Percentiles rank a stretch among this genome's conserved stretches.
These are phyloP conservation scores for Globomyces pollinis-pini DNA, from an alignment of 192 early-diverging fungal species.

Conservation along the genomic window DNA sequence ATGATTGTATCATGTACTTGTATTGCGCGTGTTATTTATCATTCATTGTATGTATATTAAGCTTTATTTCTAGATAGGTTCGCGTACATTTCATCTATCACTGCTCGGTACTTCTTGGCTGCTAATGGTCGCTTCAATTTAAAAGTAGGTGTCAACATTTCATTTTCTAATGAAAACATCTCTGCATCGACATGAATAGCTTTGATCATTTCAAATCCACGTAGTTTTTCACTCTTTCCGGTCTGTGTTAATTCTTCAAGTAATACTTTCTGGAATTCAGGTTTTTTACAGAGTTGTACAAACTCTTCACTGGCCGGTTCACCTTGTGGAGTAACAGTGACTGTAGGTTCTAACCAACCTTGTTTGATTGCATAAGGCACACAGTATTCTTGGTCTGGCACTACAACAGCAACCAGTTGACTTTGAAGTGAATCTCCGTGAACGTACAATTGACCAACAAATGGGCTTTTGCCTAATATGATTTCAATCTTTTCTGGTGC, in stretches of 20 bases:
- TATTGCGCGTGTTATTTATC: too few species aligned
- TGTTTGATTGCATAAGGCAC: conserved; percentile 53
- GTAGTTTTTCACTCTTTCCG: conserved; percentile 66
- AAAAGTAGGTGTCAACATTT: conserved; percentile 84
- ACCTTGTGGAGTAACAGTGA: too few species aligned
- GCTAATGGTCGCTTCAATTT: conserved; percentile 57
- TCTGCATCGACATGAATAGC: conserved; percentile 17
- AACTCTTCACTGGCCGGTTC: conserved; percentile 54
- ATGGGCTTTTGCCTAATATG: conserved; percentile 42
- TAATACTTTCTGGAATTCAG: conserved; percentile 48
- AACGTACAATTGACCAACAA: conserved; percentile 67
- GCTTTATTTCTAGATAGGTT: too few species aligned
- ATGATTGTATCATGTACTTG: too few species aligned
- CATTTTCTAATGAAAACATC: conserved; percentile 66
- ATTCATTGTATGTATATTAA: too few species aligned
- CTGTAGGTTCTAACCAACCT: conserved; percentile 19
- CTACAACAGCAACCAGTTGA: conserved; percentile 64
- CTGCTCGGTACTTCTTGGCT: neutral
- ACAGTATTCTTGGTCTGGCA: conserved; percentile 57
- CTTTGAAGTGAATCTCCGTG: conserved; percentile 72
- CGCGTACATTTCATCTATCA: neutral
- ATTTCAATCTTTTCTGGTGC: conserved; percentile 81
- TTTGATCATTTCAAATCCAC: conserved; percentile 43
- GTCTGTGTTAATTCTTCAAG: conserved; percentile 45
- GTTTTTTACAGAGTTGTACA: conserved; percentile 47